Conservation (phyloP, 805 yeast genomes). For the Zygotorulaspora chibaensis region DNA sequence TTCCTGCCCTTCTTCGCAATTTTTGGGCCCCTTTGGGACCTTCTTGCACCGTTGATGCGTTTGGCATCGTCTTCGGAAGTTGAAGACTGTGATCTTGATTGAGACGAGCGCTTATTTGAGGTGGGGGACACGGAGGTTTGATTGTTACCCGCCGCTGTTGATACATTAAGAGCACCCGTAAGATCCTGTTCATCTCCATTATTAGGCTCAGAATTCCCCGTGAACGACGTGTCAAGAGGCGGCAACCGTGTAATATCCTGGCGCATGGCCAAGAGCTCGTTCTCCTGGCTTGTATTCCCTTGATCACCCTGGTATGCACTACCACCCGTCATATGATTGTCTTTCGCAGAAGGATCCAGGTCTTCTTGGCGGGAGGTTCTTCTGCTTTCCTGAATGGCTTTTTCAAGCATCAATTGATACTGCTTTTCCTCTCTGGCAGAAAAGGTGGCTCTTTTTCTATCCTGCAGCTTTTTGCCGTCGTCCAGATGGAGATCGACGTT, state of each 20-base stretch:
- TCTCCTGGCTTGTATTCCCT: background rate
- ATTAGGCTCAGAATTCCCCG: no score
- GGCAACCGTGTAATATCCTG: background rate
- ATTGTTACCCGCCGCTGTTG: background rate
- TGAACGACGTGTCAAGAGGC: no score
- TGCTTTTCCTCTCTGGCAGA: constrained; percentile 43
- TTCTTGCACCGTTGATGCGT: constrained; percentile 4
- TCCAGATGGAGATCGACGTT: constrained; percentile 13
- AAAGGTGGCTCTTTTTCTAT: constrained; percentile 38
- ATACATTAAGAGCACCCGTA: no score
- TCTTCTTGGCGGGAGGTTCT: constrained; percentile 32
- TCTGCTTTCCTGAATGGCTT: constrained; percentile 40
- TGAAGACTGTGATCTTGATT: constrained; percentile 9
- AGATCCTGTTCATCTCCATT: no score
- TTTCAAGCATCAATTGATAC: constrained; percentile 40
- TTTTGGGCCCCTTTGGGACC: constrained; percentile 16
- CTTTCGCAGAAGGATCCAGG: background rate
- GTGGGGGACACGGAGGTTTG: background rate
- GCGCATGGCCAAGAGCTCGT: background rate
- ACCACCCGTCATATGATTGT: background rate
- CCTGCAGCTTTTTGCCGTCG: constrained; percentile 27
- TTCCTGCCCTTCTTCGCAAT: constrained; percentile 12
- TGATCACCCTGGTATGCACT: background rate
- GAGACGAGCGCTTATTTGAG: background rate
- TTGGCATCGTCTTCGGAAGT: constrained; percentile 11